Evolutionary conservation across 345 rosid species (phyloP), one percentile per base, ranked within the genome.

Genomic region (Citrus unshiu): DNA sequence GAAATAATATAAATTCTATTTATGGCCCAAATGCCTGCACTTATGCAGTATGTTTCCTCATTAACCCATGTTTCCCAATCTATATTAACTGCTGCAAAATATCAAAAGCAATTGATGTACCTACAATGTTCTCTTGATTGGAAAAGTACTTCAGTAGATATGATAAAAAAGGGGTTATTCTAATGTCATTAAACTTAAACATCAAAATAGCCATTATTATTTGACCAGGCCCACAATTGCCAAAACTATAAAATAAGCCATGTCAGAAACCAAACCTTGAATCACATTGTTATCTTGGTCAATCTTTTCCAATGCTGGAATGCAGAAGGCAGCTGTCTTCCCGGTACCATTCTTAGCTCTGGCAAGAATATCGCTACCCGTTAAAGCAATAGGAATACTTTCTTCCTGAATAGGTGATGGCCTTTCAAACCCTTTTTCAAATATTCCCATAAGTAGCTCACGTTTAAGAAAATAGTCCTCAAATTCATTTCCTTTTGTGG

Each of bases 371-470:
- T 97, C 99, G 76, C 99, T 91, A 71, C 99, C 99, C 34, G 98
- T 94, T 82, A 97, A 90, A 79, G 99, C 99, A 88, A 97, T 94
- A 27, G 99, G 99, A 85, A 97, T 97, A 83, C 99, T 97, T 90
- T 97, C 99, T 90, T 97, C 99, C 80, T 97, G 99, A 78, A 97
- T 94, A 9, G 99, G 99, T 77, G 99, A 97, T 43, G 99, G 99
- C 79, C 97, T 90, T 88, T 97, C 98, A 82, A 97, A 97, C 27
- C 99, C 99, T 84, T 97, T 97, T 86, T 97, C 99, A 75, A 93
- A 97, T 32, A 97, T 97, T 75, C 98, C 99, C 95, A 92, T 97
- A 24, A 97, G 92, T 73, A 97, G 88, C 84, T 94, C 98, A 8
- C 98, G 91, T 83, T 97, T 97, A 78, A 97, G 87, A 85, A 94